Percentiles rank a stretch among this genome's conserved stretches.
phyloP scores from a whole-genome alignment of 768 basidiomycete genomes.

The Trametes gibbosa region DNA sequence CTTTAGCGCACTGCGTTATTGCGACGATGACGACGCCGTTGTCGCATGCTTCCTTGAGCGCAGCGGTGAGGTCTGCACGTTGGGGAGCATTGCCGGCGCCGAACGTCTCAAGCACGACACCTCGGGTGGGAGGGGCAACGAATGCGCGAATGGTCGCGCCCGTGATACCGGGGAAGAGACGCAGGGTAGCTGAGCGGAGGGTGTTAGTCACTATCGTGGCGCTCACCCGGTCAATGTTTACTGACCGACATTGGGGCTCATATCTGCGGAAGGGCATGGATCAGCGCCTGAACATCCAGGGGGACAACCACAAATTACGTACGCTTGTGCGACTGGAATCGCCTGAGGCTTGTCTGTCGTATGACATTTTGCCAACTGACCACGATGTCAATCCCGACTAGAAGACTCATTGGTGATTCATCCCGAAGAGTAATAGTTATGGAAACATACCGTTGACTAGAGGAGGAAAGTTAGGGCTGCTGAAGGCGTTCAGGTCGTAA shows the following conservation, averaged over 20 bases:
- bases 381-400: slow-evolving; percentile 86
- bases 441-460: slow-evolving; percentile 66
- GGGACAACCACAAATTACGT: neutral
- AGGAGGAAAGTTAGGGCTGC: slow-evolving; percentile 80
- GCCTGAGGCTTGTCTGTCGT: slow-evolving; percentile 72
- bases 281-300: neutral
- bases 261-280: slow-evolving; percentile 40
- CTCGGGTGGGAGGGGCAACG: slow-evolving; percentile 67
- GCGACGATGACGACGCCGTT: slow-evolving; percentile 87
- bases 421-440: neutral
- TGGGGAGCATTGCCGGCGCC: slow-evolving; percentile 94
- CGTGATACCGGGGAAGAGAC: slow-evolving; percentile 87
- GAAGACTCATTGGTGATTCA: neutral
- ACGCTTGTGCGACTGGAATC: slow-evolving; percentile 84
- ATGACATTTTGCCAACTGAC: slow-evolving; percentile 90
- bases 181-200: slow-evolving; percentile 61
- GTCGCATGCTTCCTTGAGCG: slow-evolving; percentile 76
- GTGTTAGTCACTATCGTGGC: neutral
- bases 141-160: slow-evolving; percentile 72
- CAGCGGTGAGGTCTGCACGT: slow-evolving; percentile 68
- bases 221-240: neutral
- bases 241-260: slow-evolving; percentile 81
- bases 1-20: slow-evolving; percentile 87
- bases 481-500: slow-evolving; percentile 79
- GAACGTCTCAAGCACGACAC: slow-evolving; percentile 88